Evolutionary conservation across 306 rosid genomes (phyloP).

Genomic region (Vicia sativa): DNA sequence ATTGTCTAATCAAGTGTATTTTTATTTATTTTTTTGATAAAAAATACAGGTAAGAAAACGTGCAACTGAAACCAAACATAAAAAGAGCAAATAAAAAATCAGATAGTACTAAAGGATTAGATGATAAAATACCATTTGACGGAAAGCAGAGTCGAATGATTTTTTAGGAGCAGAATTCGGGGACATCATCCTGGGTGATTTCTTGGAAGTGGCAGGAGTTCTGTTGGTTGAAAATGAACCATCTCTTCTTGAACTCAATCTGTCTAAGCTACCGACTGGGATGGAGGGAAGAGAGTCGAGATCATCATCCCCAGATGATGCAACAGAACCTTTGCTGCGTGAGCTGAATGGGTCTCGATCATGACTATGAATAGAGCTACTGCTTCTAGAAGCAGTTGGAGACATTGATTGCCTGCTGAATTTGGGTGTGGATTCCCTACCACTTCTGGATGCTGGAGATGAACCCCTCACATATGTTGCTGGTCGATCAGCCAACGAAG

Average conservation of each 20-base stretch:
- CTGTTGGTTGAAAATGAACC: slow-evolving; percentile 55
- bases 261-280: slow-evolving; percentile 66
- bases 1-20: background rate
- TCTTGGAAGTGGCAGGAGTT: slow-evolving; percentile 62
- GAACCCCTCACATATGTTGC: slow-evolving; percentile 85
- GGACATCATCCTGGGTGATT: slow-evolving; percentile 54
- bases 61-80: slow-evolving; percentile 19
- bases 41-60: background rate
- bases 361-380: slow-evolving; percentile 71
- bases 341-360: slow-evolving; percentile 77
- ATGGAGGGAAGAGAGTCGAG: slow-evolving; percentile 73
- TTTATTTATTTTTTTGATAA: background rate
- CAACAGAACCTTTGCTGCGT: slow-evolving; percentile 78
- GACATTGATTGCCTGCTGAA: slow-evolving; percentile 73
- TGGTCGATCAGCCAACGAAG: slow-evolving; percentile 83
- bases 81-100: background rate
- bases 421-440: slow-evolving; percentile 62
- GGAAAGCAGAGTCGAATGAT: slow-evolving; percentile 70
- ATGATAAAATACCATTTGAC: slow-evolving; percentile 67
- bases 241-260: slow-evolving; percentile 54
- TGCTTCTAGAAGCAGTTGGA: slow-evolving; percentile 79
- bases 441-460: slow-evolving; percentile 77
- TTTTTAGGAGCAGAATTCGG: slow-evolving; percentile 75
- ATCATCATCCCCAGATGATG: slow-evolving; percentile 84
- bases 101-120: background rate